Evolutionary conservation across 768 basidiomycete species (phyloP), one percentile per base, ranked within the genome.

Genomic region (Calocybe gangraenosa): DNA sequence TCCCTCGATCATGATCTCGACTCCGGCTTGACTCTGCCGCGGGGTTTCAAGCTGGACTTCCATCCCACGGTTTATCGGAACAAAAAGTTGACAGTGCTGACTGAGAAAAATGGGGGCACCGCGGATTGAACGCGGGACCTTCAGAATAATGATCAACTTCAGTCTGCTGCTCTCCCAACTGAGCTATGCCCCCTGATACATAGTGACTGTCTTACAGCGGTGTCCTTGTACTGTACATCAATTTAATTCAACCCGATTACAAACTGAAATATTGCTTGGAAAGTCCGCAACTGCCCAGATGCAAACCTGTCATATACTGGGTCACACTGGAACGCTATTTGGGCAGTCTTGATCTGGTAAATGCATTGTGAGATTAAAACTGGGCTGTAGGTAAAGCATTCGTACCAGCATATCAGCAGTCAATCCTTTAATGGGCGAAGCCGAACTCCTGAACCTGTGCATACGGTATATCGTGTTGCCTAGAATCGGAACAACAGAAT

Each of bases 381-480:
- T 28, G 6, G 28, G 21, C 40, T 36, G 20, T 39, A 21, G 36
- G 34, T 37, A 15, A 50, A 13, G 31, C 15, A 28, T 22, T 9
- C 83, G 48, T 51, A 90, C 89, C 41, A 94, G 65, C 11, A 94
- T 87, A 51, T 91, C 86, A 1, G 87, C 73, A 1, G 91, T 93
- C 2, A 94, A 62, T 0, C 92, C 92, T 60, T 90, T 91, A 46
- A 94, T 74, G 0, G 91, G 82, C 14, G 90, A 91, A 0, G 84
- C 84, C 0, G 71, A 72, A 2, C 84, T 82, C 28, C 88, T 76
- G 55, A 95, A 84, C 7, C 92, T 82, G 58, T 94, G 89, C 79
- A 90, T 83, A 14, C 92, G 78, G 54, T 92, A 93, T 0, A 65
- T 52, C 7, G 71, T 69, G 30, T 73, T 66, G 25, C 69, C 73